These are phyloP conservation scores for Sordariomycetes sp. DNA, from an alignment of 2,329 filamentous ascomycete genomes.

Conservation along the genomic window DNA sequence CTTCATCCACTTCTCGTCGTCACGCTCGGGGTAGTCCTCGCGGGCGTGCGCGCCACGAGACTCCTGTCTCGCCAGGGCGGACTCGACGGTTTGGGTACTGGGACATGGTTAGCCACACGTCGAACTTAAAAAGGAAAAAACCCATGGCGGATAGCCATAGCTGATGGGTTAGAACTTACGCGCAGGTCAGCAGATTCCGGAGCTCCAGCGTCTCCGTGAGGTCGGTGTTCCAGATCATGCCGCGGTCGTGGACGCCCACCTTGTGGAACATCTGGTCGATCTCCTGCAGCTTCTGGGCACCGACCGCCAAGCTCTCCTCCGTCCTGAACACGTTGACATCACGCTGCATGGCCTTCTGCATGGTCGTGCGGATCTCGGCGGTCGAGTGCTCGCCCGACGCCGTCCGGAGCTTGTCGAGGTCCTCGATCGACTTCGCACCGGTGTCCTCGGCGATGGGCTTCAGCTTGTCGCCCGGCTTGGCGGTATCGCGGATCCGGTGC, in stretches of 20 bases:
- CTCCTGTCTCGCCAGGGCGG: slow-evolving; percentile 91
- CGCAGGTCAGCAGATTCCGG: slow-evolving; percentile 91
- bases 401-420: slow-evolving; percentile 77
- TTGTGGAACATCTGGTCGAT: slow-evolving; percentile 73
- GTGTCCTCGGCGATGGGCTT: slow-evolving; percentile 75
- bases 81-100: slow-evolving; percentile 79
- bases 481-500: slow-evolving; percentile 93
- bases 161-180: slow-evolving; percentile 48
- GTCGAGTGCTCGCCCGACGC: slow-evolving; percentile 80
- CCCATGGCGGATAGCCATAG: neutral
- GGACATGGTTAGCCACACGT: slow-evolving; percentile 7
- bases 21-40: slow-evolving; percentile 91
- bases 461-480: slow-evolving; percentile 71
- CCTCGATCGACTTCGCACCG: slow-evolving; percentile 75
- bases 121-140: neutral
- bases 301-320: slow-evolving; percentile 86
- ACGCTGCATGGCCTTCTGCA: slow-evolving; percentile 98
- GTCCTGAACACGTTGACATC: slow-evolving; percentile 96
- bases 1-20: slow-evolving; percentile 98
- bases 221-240: slow-evolving; percentile 99
- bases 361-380: slow-evolving; percentile 75
- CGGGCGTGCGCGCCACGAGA: slow-evolving; percentile 94
- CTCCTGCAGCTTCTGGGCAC: slow-evolving; percentile 76
- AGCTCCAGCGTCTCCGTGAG: slow-evolving; percentile 93
- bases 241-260: slow-evolving; percentile 93